Conservation (phyloP, 2,329 filamentous ascomycete species). For the Tolypocladium inflatum region DNA sequence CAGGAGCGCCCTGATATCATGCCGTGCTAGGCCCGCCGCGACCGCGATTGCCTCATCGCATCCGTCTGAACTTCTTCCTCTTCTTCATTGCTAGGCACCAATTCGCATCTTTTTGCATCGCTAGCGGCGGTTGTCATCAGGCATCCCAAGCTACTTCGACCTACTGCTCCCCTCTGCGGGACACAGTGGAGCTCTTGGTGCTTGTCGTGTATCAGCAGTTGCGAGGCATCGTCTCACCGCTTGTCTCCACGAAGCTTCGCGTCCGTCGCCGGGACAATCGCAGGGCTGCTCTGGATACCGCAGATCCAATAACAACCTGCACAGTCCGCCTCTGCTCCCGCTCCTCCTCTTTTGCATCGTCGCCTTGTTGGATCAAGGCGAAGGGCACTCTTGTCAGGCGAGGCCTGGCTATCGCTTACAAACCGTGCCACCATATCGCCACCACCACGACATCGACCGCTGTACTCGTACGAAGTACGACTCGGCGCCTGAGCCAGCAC, state of each 20-base stretch:
- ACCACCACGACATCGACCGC: background rate
- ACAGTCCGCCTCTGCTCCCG: background rate
- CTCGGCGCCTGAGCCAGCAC: background rate
- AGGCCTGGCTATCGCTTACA: background rate
- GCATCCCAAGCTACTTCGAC: background rate
- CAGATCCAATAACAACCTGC: background rate
- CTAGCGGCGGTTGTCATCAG: background rate
- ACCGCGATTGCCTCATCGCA: background rate
- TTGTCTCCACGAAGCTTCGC: background rate
- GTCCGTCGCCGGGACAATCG: background rate
- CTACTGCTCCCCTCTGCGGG: background rate
- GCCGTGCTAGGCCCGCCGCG: no score
- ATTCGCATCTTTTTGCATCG: background rate
- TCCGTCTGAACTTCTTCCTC: background rate
- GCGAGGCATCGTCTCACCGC: background rate
- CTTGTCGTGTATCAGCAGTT: background rate
- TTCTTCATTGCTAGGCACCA: no score
- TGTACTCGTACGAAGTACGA: background rate
- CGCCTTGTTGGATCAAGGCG: background rate
- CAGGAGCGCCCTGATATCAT: background rate
- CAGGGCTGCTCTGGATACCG: background rate
- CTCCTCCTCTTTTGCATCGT: background rate
- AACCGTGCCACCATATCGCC: background rate
- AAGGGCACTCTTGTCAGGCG: background rate
- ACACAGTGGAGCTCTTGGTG: background rate